A percentile compares a stretch with the other conserved stretches of the same genome.
These are phyloP conservation scores for Begonia masoniana DNA, from an alignment of 306 rosid species.

Conservation along the genomic window DNA sequence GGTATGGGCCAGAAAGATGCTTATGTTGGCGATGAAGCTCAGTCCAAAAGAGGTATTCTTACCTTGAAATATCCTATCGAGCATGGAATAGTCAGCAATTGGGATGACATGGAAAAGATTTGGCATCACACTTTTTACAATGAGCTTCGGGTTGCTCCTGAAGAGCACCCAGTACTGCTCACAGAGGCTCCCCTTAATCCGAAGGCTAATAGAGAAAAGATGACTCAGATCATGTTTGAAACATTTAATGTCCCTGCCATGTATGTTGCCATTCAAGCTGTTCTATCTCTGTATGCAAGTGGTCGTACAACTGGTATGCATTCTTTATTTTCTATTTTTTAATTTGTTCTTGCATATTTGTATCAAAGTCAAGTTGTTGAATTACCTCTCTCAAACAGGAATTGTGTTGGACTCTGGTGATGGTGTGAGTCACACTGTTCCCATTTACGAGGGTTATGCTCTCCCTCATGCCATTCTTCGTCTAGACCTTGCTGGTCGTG, in stretches of 20 bases:
- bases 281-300: conserved; percentile 33
- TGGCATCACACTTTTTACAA: conserved; percentile 35
- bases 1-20: conserved; percentile 36
- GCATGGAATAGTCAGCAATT: conserved; percentile 31
- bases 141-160: conserved; percentile 32
- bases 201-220: conserved; percentile 30
- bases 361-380: no score
- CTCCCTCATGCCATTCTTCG: conserved; percentile 33
- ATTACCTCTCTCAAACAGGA: conserved; percentile 11
- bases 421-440: conserved; percentile 33
- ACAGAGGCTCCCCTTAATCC: conserved; percentile 34
- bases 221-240: conserved; percentile 37
- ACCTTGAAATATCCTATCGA: conserved; percentile 30
- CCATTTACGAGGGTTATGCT: conserved; percentile 25
- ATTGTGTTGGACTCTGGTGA: conserved; percentile 35
- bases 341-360: no score
- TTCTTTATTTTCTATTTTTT: no score
- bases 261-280: conserved; percentile 35
- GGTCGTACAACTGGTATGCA: conserved; percentile 30
- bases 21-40: conserved; percentile 34
- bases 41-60: conserved; percentile 30
- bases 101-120: conserved; percentile 33
- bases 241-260: conserved; percentile 33
- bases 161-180: conserved; percentile 29
- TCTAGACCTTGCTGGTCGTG: conserved; percentile 34